Base-by-base conservation (phyloP, 768 basidiomycete genomes). In the Coprinellus micaceus region DNA sequence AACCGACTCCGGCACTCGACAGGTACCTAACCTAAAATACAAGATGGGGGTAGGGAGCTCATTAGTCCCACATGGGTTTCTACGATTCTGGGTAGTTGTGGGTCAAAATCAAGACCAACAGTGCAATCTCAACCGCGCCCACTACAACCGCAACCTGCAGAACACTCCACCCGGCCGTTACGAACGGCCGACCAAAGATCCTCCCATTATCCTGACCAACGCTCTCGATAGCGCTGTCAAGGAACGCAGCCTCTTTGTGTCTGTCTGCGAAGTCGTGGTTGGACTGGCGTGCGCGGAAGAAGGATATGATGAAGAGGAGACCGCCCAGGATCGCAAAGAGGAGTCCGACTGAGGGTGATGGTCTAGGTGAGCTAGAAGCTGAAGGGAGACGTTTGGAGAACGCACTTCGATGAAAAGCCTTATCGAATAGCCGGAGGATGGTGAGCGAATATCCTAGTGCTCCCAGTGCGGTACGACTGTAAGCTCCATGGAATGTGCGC, bases 401-500 rank as follows among this genome's bases (percentile, higher is more conserved):
- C 86, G 60, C 64, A 89, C 91, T 89, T 63, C 76, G 74, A 63
- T 86, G 85, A 69, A 94, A 94, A 21, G 83, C 73, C 29, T 66
- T 64, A 63, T 92, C 88, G 61, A 94, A 94, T n/a, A 94, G 78
- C 45, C 89, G 83, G 10, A 94, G 74, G 52, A 93, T 81, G 0
- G 89, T 79, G 53, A 92, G 68, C 1, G 88, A 79, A 64, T 88
- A 91, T 0, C 89, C 86, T 2, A 94, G 76, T 55, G 83, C 82
- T 13, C 83, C 83, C 9, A 94, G 74, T 0, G 90, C 90, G 0
- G 85, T 88, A 25, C 91, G 83, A 37, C 78, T 79, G 69, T 93
- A 93, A 13, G 91, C 89, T 15, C 89, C 91, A 52, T 92, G 82
- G 64, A 91, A 92, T 0, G 91, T 94, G 40, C 91, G 78, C 61